Evolutionary conservation across 164 flowering plant species (phyloP).

Genomic region (Nelumbo lutea): DNA sequence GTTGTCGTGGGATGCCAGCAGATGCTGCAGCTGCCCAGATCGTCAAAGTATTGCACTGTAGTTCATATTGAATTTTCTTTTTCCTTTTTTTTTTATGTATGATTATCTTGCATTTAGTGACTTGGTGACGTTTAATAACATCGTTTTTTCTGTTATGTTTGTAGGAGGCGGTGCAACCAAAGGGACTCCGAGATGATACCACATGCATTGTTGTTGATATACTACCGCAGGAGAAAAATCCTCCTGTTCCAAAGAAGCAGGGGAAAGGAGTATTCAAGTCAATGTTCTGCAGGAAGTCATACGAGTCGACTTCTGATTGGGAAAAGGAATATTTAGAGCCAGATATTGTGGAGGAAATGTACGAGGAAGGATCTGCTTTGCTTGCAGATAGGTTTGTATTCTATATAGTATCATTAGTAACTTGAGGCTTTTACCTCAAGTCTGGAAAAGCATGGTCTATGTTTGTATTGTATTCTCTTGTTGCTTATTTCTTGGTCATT

Average conservation of each 20-base stretch:
- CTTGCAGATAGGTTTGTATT: constrained; percentile 83
- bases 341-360: constrained; percentile 82
- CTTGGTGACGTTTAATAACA: background rate
- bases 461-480: background rate
- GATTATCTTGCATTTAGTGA: constrained; percentile 1
- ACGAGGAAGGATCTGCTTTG: constrained; percentile 92
- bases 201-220: constrained; percentile 94
- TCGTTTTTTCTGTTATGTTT: constrained; percentile 12
- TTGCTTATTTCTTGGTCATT: background rate
- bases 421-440: background rate
- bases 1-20: constrained; percentile 78
- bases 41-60: constrained; percentile 54
- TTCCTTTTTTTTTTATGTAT: background rate
- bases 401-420: background rate
- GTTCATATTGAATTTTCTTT: background rate
- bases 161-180: constrained; percentile 73
- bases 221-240: constrained; percentile 58
- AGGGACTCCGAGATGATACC: constrained; percentile 96
- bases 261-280: constrained; percentile 78
- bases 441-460: background rate
- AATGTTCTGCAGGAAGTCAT: constrained; percentile 65
- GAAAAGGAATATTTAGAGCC: constrained; percentile 63
- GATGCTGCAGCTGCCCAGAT: constrained; percentile 89
- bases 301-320: constrained; percentile 52
- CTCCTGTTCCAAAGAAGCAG: constrained; percentile 63